Evolutionary conservation across 495 filamentous ascomycete species (phyloP), one percentile per base, ranked within the genome.

Genomic region (Xylaria venustula): DNA sequence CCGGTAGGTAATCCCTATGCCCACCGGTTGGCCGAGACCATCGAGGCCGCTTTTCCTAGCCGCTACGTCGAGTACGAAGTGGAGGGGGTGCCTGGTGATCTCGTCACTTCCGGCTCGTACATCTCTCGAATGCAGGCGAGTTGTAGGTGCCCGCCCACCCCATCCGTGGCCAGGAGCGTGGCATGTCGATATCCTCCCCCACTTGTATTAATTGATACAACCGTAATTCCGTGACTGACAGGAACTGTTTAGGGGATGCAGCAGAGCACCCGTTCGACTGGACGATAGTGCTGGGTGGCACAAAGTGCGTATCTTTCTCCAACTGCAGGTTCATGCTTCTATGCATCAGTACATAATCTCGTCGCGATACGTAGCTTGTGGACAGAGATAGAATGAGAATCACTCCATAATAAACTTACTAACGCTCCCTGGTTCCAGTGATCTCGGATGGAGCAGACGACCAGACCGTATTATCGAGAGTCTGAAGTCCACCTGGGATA

Each of bases 221-320:
- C n/a, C n/a, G 30, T 34, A 42, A 36, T 3, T 11, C 37, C 19
- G 8, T 41, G 9, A 26, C 58, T 61, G 26, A 64, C 37, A 32
- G 19, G 37, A 45, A 34, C 26, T n/a, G 17, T 49, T 14, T 37
- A 69, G 69, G 66, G 61, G 51, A 40, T 52, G 2, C 11, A 40
- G 60, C 54, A 14, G 36, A 51, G 14, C 47, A 70, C 26, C 57
- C 48, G 0, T 80, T 63, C 54, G 76, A 80, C 66, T 80, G 78
- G 78, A 73, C 72, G 22, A 76, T 81, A 23, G 71, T 85, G 7
- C 74, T 87, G 19, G 85, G 83, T 8, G 85, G 83, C 2, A 87
- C 84, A 30, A 88, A 88, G 80, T 83, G 72, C 6, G 76, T 61
- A 2, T 17, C 20, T 32, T 17, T 32, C 23, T 23, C 20, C 20